phyloP scores from a whole-genome alignment of 1,139 yeast species.

The Lodderomyces pseudojiufengensis region DNA sequence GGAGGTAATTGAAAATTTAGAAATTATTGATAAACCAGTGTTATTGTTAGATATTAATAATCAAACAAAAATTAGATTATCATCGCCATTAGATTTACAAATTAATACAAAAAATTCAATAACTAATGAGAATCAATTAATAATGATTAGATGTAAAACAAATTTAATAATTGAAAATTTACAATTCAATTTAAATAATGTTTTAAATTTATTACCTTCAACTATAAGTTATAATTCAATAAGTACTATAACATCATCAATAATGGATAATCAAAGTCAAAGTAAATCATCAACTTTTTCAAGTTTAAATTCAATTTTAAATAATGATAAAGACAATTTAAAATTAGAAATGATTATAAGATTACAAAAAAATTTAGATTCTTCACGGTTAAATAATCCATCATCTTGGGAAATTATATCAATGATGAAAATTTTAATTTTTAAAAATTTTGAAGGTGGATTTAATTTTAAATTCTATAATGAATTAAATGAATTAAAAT shows the following conservation, averaged over 20 bases:
- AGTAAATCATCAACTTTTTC: constrained; percentile 37
- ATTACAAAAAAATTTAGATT: constrained; percentile 36
- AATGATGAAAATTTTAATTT: constrained; percentile 35
- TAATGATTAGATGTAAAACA: constrained; percentile 35
- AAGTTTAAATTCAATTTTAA: constrained; percentile 24
- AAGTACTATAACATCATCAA: constrained; percentile 34
- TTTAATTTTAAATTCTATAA: constrained; percentile 27
- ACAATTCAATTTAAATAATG: constrained; percentile 25
- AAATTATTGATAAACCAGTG: constrained; percentile 36
- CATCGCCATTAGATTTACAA: constrained; percentile 43
- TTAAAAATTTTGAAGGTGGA: constrained; percentile 26
- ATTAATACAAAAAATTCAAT: constrained; percentile 31
- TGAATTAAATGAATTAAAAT: constrained; percentile 11
- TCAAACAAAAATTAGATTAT: constrained; percentile 26
- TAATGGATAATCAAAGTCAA: constrained; percentile 25
- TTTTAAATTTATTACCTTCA: constrained; percentile 23
- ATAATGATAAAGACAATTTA: constrained; percentile 1
- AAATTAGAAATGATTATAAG: constrained; percentile 33
- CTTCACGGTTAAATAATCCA: constrained; percentile 28
- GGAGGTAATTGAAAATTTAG: constrained; percentile 25
- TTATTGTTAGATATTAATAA: constrained; percentile 30
- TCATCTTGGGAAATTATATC: constrained; percentile 45
- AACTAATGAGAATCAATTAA: constrained; percentile 24
- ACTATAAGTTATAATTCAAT: constrained; percentile 19
- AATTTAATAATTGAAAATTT: constrained; percentile 27